Evolutionary conservation across 2,329 filamentous ascomycete genomes (phyloP).

Genomic region (Aspergillus costaricaensis): DNA sequence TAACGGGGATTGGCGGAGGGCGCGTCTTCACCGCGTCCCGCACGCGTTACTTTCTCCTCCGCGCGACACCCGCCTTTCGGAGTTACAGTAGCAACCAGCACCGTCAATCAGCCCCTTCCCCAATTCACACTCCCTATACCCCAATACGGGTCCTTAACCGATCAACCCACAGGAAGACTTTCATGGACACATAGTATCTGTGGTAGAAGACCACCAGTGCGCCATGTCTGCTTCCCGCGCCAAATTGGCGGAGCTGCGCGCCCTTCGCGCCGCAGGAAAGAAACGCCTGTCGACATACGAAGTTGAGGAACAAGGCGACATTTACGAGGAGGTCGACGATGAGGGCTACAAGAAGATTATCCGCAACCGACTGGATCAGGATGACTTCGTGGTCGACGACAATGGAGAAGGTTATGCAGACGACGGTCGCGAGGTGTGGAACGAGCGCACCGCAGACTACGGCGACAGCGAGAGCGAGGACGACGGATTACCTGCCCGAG

Average conservation of each 20-base stretch:
- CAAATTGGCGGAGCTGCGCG: constrained; percentile 70
- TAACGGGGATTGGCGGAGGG: constrained; percentile 24
- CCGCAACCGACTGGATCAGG: constrained; percentile 80
- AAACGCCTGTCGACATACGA: constrained; percentile 86
- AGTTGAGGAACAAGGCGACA: constrained; percentile 75
- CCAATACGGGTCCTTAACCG: constrained; percentile 6
- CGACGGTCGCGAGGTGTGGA: constrained; percentile 92
- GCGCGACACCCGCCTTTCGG: constrained; percentile 14
- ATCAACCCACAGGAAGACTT: not conserved
- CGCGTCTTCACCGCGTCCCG: constrained; percentile 28
- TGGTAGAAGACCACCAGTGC: constrained; percentile 2
- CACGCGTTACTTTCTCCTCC: constrained; percentile 24
- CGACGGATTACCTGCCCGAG: constrained; percentile 65
- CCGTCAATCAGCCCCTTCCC: constrained; percentile 14
- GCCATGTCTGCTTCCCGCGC: constrained; percentile 39
- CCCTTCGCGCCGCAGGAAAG: constrained; percentile 84
- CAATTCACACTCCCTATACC: constrained; percentile 9
- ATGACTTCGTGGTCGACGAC: constrained; percentile 98
- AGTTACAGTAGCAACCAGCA: constrained; percentile 5
- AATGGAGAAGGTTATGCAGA: constrained; percentile 97
- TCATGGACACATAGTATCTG: constrained; percentile 8
- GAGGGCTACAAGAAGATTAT: constrained; percentile 97
- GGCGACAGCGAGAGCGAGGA: constrained; percentile 73
- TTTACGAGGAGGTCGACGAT: constrained; percentile 97
- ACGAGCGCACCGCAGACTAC: constrained; percentile 61